Evolutionary conservation across 805 yeast genomes (phyloP), one percentile per base, ranked within the genome.

Genomic region (Komagataella populi): DNA sequence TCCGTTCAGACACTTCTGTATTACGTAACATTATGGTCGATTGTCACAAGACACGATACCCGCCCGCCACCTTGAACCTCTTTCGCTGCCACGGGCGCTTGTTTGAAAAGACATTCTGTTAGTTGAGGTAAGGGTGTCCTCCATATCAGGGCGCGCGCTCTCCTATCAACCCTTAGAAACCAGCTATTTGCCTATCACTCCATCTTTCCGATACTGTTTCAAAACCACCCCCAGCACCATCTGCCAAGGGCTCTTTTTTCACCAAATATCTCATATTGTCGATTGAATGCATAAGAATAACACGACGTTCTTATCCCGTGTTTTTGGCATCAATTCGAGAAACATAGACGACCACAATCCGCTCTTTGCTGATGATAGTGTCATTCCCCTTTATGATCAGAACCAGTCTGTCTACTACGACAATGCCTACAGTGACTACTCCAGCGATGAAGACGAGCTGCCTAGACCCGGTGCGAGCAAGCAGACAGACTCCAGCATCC

Each of bases 271-370:
- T 10, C 39, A 30, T 10, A 30, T 30, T 30, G 39, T 30, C 39
- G 39, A 30, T 30, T 30, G 39, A 30, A 30, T 30, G 39, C 39
- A 49, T 20, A 24, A 48, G 16, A 45, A 63, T 52, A 68, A 68
- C 50, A 80, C 79, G 57, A 81, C 85, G 5, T 81, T 81, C 58
- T 68, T 81, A 53, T 79, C 84, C 7, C 69, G 86, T 46, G 83
- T 81, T 20, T 80, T 81, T 63, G 87, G 85, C 3, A 60, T 67
- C 48, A 61, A 63, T 45, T 68, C 71, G 7, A 60, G 63, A 3
- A 59, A 56, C 46, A 58, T 55, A 23, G 50, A 55, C 5, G 58
- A 52, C 45, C 59, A 59, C 12, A 58, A 60, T 22, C 71, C 71
- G 6, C 55, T 67, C 16, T 51, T 57, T 36, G 52, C 57, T 4